A percentile compares a stretch with the other conserved stretches of the same genome.
Conservation (phyloP, 306 rosid species). For the Adenanthera pavonina region DNA sequence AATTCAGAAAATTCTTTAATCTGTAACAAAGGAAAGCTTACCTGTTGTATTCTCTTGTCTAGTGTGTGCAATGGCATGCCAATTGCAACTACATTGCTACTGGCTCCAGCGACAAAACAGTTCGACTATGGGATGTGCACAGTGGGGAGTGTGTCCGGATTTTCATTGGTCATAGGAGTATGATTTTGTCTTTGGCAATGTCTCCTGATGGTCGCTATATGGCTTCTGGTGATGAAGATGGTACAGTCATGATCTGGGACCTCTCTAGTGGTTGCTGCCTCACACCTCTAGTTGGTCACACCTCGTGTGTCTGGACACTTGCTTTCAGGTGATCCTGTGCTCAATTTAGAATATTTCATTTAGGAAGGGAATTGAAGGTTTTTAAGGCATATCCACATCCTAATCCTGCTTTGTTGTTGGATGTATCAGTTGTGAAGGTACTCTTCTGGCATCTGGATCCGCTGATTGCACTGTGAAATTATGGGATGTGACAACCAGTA, state of each 20-base stretch:
- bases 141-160: constrained; percentile 96
- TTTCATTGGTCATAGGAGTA: constrained; percentile 94
- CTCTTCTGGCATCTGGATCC: constrained; percentile 94
- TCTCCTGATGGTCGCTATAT: constrained; percentile 94
- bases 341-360: not conserved
- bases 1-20: not conserved
- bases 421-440: constrained; percentile 81
- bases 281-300: constrained; percentile 84
- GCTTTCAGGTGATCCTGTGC: constrained; percentile 72
- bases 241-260: constrained; percentile 97
- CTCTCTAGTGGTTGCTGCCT: constrained; percentile 90
- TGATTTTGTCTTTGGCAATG: constrained; percentile 89
- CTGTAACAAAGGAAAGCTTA: constrained; percentile 5
- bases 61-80: constrained; percentile 99
- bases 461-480: constrained; percentile 95
- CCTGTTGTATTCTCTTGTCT: constrained; percentile 29
- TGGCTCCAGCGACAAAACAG: constrained; percentile 97
- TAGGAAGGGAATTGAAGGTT: not conserved
- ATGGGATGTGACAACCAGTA: constrained; percentile 89
- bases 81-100: constrained; percentile 99
- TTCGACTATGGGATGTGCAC: constrained; percentile 93
- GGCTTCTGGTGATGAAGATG: constrained; percentile 99
- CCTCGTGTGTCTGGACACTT: constrained; percentile 91
- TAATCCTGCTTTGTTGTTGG: constrained; percentile 32
- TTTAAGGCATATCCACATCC: not conserved